Percentiles rank a stretch among this genome's conserved stretches.
phyloP scores from a whole-genome alignment of 495 filamentous ascomycete genomes.

The Hypoxylon fragiforme region DNA sequence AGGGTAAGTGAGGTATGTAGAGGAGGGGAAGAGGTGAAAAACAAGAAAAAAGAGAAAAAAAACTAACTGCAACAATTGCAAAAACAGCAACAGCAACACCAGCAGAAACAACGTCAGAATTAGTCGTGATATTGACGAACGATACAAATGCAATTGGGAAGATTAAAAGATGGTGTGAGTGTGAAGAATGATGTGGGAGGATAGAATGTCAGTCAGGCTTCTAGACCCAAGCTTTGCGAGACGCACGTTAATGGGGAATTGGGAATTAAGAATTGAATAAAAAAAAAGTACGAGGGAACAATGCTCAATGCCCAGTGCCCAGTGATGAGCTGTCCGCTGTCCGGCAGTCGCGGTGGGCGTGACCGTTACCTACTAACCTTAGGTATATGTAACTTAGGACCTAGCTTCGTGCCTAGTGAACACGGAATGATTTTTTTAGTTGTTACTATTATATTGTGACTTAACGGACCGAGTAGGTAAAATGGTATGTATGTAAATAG shows the following conservation, averaged over 20 bases:
- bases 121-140: constrained; percentile 1
- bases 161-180: constrained; percentile 23
- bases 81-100: no score
- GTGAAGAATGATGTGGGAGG: constrained; percentile 17
- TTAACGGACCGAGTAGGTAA: no score
- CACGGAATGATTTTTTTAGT: no score
- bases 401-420: no score
- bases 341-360: constrained; percentile 33
- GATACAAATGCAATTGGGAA: neutral
- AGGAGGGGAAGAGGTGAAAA: no score
- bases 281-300: constrained; percentile 19
- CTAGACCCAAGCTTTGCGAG: constrained; percentile 28
- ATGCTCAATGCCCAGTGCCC: no score
- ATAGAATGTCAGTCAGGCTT: constrained; percentile 22
- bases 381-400: no score
- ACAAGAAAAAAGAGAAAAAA: no score
- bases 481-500: no score
- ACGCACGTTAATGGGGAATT: constrained; percentile 31
- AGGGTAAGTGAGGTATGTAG: neutral
- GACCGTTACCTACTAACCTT: no score
- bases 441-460: constrained; percentile 28
- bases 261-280: no score
- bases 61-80: no score
- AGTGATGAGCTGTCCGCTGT: constrained; percentile 34
- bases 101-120: neutral